Percentiles rank a stretch among this genome's conserved stretches.
Evolutionary conservation across 2,329 filamentous ascomycete genomes (phyloP).

Genomic region (Ophiognomonia clavigignenti-juglandacearum): DNA sequence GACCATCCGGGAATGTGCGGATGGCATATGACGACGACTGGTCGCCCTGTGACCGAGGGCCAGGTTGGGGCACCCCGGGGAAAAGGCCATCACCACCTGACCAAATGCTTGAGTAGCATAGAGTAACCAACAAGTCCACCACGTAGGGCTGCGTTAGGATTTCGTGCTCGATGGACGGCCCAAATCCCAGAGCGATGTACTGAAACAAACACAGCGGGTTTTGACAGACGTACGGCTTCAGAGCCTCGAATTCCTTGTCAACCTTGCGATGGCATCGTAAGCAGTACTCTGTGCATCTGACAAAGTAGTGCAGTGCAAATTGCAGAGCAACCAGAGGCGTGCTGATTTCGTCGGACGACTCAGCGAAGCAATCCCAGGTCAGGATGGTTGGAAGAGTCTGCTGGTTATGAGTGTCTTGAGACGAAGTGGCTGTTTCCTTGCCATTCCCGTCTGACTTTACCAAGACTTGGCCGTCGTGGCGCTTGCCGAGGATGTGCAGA

Average conservation of each 20-base stretch:
- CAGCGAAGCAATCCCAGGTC: not conserved
- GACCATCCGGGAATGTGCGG: constrained; percentile 39
- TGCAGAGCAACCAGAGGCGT: constrained; percentile 62
- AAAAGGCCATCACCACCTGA: not conserved
- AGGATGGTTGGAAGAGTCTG: constrained; percentile 2
- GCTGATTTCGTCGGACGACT: constrained; percentile 30
- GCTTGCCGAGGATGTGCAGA: constrained; percentile 7
- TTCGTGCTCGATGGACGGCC: constrained; percentile 80
- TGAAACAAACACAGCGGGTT: constrained; percentile 76
- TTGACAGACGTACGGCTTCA: constrained; percentile 77
- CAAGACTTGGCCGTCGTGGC: constrained; percentile 1
- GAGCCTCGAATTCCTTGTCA: constrained; percentile 57
- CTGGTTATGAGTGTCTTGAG: constrained; percentile 18
- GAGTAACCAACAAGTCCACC: constrained; percentile 77
- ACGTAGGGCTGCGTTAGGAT: constrained; percentile 74
- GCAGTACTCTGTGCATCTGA: constrained; percentile 81
- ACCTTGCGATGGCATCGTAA: constrained; percentile 74
- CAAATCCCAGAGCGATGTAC: constrained; percentile 81
- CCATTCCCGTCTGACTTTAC: not conserved
- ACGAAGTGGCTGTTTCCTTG: constrained; percentile 16
- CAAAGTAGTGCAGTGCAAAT: constrained; percentile 71
- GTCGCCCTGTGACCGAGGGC: too few species aligned
- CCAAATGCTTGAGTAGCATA: constrained; percentile 64
- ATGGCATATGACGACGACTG: too few species aligned
- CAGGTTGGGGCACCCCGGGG: too few species aligned